Evolutionary conservation across 768 basidiomycete species (phyloP).

Genomic region (Russula virescens): DNA sequence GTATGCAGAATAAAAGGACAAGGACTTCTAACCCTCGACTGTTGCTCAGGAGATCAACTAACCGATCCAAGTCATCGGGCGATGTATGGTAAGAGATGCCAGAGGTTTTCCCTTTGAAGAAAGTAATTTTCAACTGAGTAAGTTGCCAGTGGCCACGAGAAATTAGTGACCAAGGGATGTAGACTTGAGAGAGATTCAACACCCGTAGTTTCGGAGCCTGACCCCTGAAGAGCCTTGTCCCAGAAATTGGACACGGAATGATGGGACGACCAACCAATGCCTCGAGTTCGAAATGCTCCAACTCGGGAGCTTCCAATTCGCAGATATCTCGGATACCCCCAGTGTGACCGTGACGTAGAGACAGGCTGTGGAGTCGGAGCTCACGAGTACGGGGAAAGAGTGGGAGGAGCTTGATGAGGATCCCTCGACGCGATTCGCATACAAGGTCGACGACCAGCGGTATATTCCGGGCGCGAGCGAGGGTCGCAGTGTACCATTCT

Average conservation of each 20-base stretch:
- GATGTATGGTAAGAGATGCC: too few relatives aligned
- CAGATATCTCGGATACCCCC: background rate
- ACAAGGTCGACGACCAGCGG: constrained; percentile 1
- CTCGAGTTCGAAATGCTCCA: constrained; percentile 12
- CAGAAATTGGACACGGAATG: background rate
- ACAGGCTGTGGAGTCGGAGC: constrained; percentile 1
- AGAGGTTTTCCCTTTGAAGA: background rate
- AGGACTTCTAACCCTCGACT: background rate
- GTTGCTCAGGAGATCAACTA: constrained; percentile 1
- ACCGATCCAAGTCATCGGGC: background rate
- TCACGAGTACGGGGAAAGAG: constrained; percentile 8
- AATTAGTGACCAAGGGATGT: constrained; percentile 1
- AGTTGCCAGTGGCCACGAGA: constrained; percentile 7
- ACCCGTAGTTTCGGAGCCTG: constrained; percentile 3
- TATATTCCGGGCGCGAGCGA: background rate
- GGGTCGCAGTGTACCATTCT: constrained; percentile 4
- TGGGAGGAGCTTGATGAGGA: background rate
- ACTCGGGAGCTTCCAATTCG: background rate
- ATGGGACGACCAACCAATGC: background rate
- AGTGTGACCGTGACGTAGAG: background rate
- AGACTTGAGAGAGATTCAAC: background rate
- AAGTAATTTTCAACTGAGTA: constrained; percentile 1
- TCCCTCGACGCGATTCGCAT: background rate
- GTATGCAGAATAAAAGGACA: constrained; percentile 5
- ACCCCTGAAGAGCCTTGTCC: background rate